These are phyloP conservation scores for Syzygium jambos DNA, from an alignment of 345 rosid species.

Conservation along the genomic window DNA sequence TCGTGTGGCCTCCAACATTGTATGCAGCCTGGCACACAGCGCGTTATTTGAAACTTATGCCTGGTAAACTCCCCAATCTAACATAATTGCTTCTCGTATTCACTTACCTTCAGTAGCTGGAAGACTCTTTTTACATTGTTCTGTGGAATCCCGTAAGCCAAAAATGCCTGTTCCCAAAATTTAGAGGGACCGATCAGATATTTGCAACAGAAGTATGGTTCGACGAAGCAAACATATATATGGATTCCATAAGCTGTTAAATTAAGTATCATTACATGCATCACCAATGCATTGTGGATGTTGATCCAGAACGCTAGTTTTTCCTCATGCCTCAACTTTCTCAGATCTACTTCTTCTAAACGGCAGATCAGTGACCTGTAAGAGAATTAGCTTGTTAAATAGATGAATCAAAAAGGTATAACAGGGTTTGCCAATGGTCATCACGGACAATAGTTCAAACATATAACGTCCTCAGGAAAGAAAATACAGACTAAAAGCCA, in stretches of 20 bases:
- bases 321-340: slow-evolving; percentile 78
- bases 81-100: neutral
- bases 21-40: slow-evolving; percentile 72
- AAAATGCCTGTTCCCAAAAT: slow-evolving; percentile 46
- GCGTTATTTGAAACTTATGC: neutral
- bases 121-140: slow-evolving; percentile 79
- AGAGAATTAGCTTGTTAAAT: neutral
- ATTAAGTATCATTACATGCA: slow-evolving; percentile 66
- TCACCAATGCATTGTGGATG: slow-evolving; percentile 82
- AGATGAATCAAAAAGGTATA: neutral
- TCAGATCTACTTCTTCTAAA: slow-evolving; percentile 65
- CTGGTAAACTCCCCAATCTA: neutral
- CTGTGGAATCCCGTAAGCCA: slow-evolving; percentile 90
- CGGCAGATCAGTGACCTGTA: slow-evolving; percentile 72
- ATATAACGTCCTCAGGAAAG: neutral
- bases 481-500: neutral
- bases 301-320: slow-evolving; percentile 97
- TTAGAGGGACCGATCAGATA: neutral
- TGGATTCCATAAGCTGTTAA: neutral
- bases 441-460: neutral
- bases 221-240: neutral
- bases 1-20: slow-evolving; percentile 83
- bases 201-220: neutral
- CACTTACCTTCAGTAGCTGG: slow-evolving; percentile 63
- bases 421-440: neutral